Conservation (phyloP, 257 asterid genomes). For the Buddleja alternifolia region DNA sequence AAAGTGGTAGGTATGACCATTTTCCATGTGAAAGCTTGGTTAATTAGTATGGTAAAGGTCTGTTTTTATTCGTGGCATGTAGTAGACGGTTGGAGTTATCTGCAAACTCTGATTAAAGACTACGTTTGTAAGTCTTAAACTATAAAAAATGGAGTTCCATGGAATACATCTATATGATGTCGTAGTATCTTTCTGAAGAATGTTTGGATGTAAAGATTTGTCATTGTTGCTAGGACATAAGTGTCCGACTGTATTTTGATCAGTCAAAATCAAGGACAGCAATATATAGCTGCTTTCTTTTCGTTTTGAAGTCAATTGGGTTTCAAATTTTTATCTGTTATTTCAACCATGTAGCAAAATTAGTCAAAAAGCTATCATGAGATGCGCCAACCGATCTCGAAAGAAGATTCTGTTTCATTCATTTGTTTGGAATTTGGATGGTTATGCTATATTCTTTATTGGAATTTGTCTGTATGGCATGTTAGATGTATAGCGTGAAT, state of each 20-base stretch:
- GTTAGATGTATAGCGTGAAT: not conserved
- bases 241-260: not conserved
- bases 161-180: no score
- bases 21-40: not conserved
- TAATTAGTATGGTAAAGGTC: not conserved
- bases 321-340: no score
- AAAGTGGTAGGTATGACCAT: not conserved
- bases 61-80: not conserved
- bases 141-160: no score
- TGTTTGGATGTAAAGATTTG: not conserved
- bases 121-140: no score
- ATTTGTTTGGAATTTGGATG: not conserved
- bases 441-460: not conserved
- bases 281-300: not conserved
- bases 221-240: not conserved
- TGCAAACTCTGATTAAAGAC: not conserved
- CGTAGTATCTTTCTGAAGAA: slow-evolving; percentile 4
- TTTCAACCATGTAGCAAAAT: no score
- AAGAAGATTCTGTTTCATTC: no score
- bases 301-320: not conserved
- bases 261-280: not conserved
- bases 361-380: no score
- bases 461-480: not conserved
- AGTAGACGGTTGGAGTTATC: not conserved
- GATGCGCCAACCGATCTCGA: no score